Percentiles rank a stretch among this genome's conserved stretches.
Conservation (phyloP, 768 basidiomycete species). For the Coprinopsis marcescibilis region DNA sequence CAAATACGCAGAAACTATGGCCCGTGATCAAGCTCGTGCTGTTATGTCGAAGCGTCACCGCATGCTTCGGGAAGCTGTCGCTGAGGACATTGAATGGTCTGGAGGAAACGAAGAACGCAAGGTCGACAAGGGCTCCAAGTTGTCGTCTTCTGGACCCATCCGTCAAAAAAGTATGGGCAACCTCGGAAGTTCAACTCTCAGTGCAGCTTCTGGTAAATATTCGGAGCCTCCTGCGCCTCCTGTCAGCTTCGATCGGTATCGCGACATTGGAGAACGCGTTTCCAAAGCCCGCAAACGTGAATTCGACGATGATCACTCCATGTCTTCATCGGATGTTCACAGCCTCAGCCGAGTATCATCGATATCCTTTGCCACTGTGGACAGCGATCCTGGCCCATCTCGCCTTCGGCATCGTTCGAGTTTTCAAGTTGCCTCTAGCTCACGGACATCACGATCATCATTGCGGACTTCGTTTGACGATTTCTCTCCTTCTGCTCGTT, state of each 20-base stretch:
- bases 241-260: constrained; percentile 26
- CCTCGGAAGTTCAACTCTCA: constrained; percentile 28
- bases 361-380: constrained; percentile 78
- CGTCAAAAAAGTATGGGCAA: constrained; percentile 41
- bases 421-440: constrained; percentile 53
- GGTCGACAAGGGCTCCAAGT: constrained; percentile 43
- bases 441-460: constrained; percentile 74
- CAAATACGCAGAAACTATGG: constrained; percentile 63
- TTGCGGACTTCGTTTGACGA: constrained; percentile 70
- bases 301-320: constrained; percentile 86
- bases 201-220: constrained; percentile 15
- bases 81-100: constrained; percentile 59
- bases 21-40: constrained; percentile 84
- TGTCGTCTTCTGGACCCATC: constrained; percentile 57
- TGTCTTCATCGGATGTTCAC: constrained; percentile 83
- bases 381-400: constrained; percentile 80
- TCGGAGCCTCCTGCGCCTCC: constrained; percentile 14
- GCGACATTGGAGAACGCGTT: constrained; percentile 53
- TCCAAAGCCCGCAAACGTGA: constrained; percentile 77
- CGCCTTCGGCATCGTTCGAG: constrained; percentile 59
- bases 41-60: constrained; percentile 88
- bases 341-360: constrained; percentile 69
- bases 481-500: constrained; percentile 65
- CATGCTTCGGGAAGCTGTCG: constrained; percentile 52
- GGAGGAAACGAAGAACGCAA: constrained; percentile 41